phyloP scores from a whole-genome alignment of 768 basidiomycete species.

The Heimioporus sp. region DNA sequence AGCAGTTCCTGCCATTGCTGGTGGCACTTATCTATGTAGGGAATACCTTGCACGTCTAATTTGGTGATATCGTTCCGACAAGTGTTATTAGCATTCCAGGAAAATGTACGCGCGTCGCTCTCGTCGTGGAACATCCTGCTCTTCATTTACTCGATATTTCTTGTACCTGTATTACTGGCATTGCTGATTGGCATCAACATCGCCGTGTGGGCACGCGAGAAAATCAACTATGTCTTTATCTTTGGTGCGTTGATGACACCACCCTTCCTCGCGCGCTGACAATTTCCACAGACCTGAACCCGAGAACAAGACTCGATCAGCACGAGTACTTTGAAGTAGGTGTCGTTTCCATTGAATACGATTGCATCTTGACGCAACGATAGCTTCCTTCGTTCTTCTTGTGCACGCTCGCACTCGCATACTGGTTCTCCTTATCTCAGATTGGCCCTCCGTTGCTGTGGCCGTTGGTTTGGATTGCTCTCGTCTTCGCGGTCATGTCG shows the following conservation, averaged over 20 bases:
- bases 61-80: neutral
- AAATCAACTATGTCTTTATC: conserved; percentile 91
- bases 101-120: conserved; percentile 47
- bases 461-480: conserved; percentile 79
- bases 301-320: conserved; percentile 70
- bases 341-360: conserved; percentile 3
- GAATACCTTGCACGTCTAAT: neutral
- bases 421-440: conserved; percentile 77
- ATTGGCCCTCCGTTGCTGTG: conserved; percentile 72
- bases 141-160: conserved; percentile 71
- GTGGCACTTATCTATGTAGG: conserved; percentile 59
- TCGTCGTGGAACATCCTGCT: conserved; percentile 73
- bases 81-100: conserved; percentile 47
- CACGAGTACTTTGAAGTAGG: conserved; percentile 71
- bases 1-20: conserved; percentile 63
- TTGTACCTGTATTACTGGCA: conserved; percentile 73
- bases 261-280: neutral
- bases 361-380: neutral
- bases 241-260: conserved; percentile 56
- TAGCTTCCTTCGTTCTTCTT: conserved; percentile 78
- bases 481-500: conserved; percentile 56
- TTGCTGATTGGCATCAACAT: conserved; percentile 81
- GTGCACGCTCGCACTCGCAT: conserved; percentile 68
- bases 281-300: conserved; percentile 54
- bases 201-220: conserved; percentile 66